phyloP scores from a whole-genome alignment of 306 rosid species.

The Cucumis melo region DNA sequence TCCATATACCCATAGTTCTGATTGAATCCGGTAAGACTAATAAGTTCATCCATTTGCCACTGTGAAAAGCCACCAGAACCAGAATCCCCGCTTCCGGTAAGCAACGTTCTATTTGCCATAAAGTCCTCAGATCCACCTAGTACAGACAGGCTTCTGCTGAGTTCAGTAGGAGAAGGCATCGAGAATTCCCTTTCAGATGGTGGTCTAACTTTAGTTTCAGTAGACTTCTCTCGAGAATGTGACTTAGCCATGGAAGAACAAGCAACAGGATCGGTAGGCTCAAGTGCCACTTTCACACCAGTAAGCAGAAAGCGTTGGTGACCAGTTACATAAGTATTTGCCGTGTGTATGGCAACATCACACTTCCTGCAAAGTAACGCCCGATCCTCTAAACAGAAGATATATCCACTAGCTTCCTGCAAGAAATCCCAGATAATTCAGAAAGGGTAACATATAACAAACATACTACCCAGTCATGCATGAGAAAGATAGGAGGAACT shows the following conservation, averaged over 20 bases:
- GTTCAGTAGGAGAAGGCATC: slow-evolving; percentile 23
- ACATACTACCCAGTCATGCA: not conserved
- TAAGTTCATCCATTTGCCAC: slow-evolving; percentile 61
- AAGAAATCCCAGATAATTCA: not conserved
- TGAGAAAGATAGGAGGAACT: not conserved
- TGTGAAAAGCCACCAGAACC: slow-evolving; percentile 42
- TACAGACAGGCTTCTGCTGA: slow-evolving; percentile 20
- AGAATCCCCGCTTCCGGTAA: slow-evolving; percentile 73
- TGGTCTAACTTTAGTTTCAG: slow-evolving; percentile 23
- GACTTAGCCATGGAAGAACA: slow-evolving; percentile 32
- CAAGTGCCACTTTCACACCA: slow-evolving; percentile 21
- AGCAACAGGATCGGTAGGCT: slow-evolving; percentile 20
- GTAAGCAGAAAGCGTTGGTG: slow-evolving; percentile 20
- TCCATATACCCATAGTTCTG: slow-evolving; percentile 52
- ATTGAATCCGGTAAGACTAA: slow-evolving; percentile 46
- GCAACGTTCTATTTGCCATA: slow-evolving; percentile 23
- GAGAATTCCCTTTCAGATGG: slow-evolving; percentile 22
- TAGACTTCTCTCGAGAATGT: slow-evolving; percentile 27
- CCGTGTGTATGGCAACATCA: slow-evolving; percentile 39
- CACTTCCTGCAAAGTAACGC: slow-evolving; percentile 80
- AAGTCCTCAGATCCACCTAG: slow-evolving; percentile 34
- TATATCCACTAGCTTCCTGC: slow-evolving; percentile 73
- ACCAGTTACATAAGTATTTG: slow-evolving; percentile 9
- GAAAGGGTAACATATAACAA: not conserved
- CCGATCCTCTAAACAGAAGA: slow-evolving; percentile 86